Base-by-base conservation (phyloP, 2,329 filamentous ascomycete species). In the Chaetomium globosum region DNA sequence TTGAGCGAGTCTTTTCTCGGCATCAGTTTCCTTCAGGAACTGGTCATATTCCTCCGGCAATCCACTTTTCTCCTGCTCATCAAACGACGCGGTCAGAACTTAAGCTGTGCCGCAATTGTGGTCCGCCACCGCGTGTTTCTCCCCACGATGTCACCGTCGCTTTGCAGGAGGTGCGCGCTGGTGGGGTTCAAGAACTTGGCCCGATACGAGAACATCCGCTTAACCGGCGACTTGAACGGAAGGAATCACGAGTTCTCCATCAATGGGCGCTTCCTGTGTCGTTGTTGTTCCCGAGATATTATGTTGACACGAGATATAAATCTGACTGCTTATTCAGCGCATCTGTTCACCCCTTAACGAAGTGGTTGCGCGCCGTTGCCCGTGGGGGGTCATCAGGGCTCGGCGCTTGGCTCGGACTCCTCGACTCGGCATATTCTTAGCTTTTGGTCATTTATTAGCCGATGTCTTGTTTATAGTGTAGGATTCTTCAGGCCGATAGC, bases 71-170 rank as follows among this genome's bases (percentile, higher is more conserved):
- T 4, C 48, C 39, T 21, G 12, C 43, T 51, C 60, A 62, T 62
- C 39, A 56, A 51, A 49, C 28, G 8, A 31, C n/a, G 53, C 52
- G 30, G 46, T 43, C 48, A 13, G 43, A 28, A n/a, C 43, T 26
- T 48, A 2, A 39, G 52, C 61, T 46, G 61, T 52, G 61, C 61
- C 61, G 53, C 61, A 52, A 43, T 26, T 48, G 49, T 36, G 39
- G 53, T 21, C 53, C 39, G 10, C n/a, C 10, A 46, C 60, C 59
- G 59, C 55, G 56, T 63, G 30, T 26, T 28, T 1, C 7, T 5
- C 13, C 13, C 46, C 16, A 23, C 43, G 43, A 56, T 56, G 39
- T 57, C 46, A 57, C 53, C 16, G 30, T 63, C 46, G 43, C 46
- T 8, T 28, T 33, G 51, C 51, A 53, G 46, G 19, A 28, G n/a